These are phyloP conservation scores for Lachnellula suecica DNA, from an alignment of 2,329 filamentous ascomycete genomes.

Conservation along the genomic window DNA sequence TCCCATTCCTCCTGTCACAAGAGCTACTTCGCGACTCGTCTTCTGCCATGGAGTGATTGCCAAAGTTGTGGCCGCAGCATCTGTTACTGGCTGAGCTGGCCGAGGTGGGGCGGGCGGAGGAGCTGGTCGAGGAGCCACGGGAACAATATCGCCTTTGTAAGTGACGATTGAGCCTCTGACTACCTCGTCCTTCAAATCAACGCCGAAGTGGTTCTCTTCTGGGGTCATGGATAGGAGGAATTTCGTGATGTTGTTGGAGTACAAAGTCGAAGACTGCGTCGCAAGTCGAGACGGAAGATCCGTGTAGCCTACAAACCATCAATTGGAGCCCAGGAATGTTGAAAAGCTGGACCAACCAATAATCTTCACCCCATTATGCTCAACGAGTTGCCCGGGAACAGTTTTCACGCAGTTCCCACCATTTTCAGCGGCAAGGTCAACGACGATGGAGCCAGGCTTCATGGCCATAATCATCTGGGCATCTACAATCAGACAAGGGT, in stretches of 20 bases:
- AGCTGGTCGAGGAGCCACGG: constrained; percentile 69
- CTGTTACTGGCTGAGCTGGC: constrained; percentile 47
- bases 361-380: constrained; percentile 76
- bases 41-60: constrained; percentile 82
- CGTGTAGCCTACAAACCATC: constrained; percentile 62
- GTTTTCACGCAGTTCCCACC: constrained; percentile 88
- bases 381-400: constrained; percentile 66
- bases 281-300: constrained; percentile 84
- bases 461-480: constrained; percentile 63
- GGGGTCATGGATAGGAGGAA: constrained; percentile 80
- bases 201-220: constrained; percentile 73
- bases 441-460: constrained; percentile 86
- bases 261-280: constrained; percentile 85
- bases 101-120: constrained; percentile 53
- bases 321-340: neutral
- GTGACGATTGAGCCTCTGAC: constrained; percentile 84
- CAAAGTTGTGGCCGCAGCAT: constrained; percentile 55
- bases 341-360: constrained; percentile 63
- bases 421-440: constrained; percentile 84
- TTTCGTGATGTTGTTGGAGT: constrained; percentile 93
- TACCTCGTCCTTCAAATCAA: constrained; percentile 82
- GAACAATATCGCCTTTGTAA: constrained; percentile 72
- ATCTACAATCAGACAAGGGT: constrained; percentile 15
- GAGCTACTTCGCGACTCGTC: constrained; percentile 70
- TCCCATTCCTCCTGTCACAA: constrained; percentile 76